Conservation (phyloP, 306 rosid genomes). For the Cucurbita argyrosperma region DNA sequence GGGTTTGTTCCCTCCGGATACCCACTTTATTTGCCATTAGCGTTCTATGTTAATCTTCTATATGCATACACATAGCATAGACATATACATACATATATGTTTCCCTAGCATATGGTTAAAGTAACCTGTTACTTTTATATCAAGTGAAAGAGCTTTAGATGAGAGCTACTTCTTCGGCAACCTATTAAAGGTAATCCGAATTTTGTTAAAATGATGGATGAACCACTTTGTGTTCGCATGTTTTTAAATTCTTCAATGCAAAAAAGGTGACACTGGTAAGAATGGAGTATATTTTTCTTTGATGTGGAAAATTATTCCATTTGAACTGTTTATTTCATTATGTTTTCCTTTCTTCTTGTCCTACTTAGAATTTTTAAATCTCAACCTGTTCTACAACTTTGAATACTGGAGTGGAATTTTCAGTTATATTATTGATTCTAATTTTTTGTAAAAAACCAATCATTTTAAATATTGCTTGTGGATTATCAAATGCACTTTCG, state of each 20-base stretch:
- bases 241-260: neutral
- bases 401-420: neutral
- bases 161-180: neutral
- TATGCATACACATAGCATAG: neutral
- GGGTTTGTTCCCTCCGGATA: conserved; percentile 49
- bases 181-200: neutral
- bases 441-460: neutral
- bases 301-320: neutral
- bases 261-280: neutral
- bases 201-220: neutral
- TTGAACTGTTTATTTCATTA: neutral
- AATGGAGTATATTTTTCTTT: neutral
- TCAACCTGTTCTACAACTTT: neutral
- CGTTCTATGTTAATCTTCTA: neutral
- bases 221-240: neutral
- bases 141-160: neutral
- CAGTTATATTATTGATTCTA: neutral
- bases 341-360: neutral
- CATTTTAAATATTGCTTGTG: neutral
- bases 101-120: neutral
- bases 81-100: neutral
- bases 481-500: neutral
- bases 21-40: neutral
- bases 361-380: neutral
- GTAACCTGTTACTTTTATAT: neutral